Evolutionary conservation across 139 green algal genomes (phyloP), one percentile per base, ranked within the genome.

Genomic region (Micractinium conductrix): DNA sequence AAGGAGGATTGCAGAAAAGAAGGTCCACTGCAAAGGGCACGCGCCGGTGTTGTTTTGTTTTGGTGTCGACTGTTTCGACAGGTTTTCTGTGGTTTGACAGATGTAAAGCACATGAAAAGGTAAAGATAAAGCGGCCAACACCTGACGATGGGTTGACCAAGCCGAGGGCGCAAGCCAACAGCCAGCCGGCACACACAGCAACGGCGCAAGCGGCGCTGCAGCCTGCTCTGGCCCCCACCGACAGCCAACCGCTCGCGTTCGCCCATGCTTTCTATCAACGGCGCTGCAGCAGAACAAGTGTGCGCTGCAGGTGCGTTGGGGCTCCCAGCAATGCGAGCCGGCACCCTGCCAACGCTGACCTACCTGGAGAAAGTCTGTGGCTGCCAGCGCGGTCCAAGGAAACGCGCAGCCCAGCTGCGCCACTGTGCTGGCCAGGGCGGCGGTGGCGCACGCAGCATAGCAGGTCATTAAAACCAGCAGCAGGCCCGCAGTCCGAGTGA

Each of bases 311-410:
- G n/a, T n/a, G n/a, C n/a, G n/a, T n/a, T n/a, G n/a, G n/a, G n/a
- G n/a, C n/a, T n/a, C n/a, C n/a, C n/a, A n/a, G n/a, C n/a, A n/a
- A n/a, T n/a, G n/a, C n/a, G n/a, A n/a, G n/a, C n/a, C n/a, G n/a
- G n/a, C n/a, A n/a, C n/a, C n/a, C n/a, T n/a, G n/a, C n/a, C n/a
- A n/a, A n/a, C n/a, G n/a, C n/a, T n/a, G n/a, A n/a, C n/a, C n/a
- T 28, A 33, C 76, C 76, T 82, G 76, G 14, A 73, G 5, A 44
- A 82, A 82, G 35, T 73, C 35, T 7, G 68, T 37, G 33, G 60
- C 58, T 4, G 37, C 35, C 26, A 82, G 76, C 1, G 28, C 33
- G 0, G 1, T 55, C 58, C 62, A 82, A 3, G 37, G 24, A 58
- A 71, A 82, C 8, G 43, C 8, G 74, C 76, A 82, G 53, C 72